phyloP scores from a whole-genome alignment of 148 eudicot species.

The Pouteria glomerata region DNA sequence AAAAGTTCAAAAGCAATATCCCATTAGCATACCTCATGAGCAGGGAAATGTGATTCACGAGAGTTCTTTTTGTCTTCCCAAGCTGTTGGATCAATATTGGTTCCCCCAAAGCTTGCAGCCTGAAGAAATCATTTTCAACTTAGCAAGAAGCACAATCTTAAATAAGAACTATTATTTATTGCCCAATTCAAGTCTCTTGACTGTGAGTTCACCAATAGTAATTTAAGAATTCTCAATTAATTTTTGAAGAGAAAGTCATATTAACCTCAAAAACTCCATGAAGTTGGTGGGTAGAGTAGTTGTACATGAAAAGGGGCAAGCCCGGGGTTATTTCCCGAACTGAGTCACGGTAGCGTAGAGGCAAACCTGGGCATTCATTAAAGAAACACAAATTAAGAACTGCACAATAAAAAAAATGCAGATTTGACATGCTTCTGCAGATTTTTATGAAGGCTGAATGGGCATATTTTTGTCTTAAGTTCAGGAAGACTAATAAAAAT shows the following conservation, averaged over 20 bases:
- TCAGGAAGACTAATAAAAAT: too few relatives aligned
- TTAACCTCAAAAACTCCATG: constrained; percentile 97
- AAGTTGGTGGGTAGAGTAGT: constrained; percentile 98
- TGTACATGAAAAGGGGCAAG: constrained; percentile 92
- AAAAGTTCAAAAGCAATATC: background rate
- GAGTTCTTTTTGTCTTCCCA: constrained; percentile 99
- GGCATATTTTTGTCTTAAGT: too few relatives aligned
- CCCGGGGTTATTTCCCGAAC: constrained; percentile 96
- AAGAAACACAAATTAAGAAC: constrained; percentile 2
- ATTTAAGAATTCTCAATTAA: background rate
- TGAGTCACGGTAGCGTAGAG: constrained; percentile 95
- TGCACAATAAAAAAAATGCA: background rate
- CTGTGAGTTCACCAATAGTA: background rate
- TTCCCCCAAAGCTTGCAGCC: constrained; percentile 98
- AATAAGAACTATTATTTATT: background rate
- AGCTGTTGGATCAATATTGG: constrained; percentile 86
- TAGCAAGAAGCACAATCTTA: background rate
- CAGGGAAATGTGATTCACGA: constrained; percentile 97
- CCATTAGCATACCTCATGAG: constrained; percentile 74
- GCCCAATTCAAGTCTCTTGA: background rate
- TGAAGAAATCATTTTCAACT: constrained; percentile 23
- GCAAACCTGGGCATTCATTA: constrained; percentile 58
- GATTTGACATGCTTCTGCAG: too few relatives aligned
- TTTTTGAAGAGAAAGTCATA: background rate
- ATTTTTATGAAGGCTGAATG: too few relatives aligned